Evolutionary conservation across 345 rosid species (phyloP).

Genomic region (Brassica nigra): DNA sequence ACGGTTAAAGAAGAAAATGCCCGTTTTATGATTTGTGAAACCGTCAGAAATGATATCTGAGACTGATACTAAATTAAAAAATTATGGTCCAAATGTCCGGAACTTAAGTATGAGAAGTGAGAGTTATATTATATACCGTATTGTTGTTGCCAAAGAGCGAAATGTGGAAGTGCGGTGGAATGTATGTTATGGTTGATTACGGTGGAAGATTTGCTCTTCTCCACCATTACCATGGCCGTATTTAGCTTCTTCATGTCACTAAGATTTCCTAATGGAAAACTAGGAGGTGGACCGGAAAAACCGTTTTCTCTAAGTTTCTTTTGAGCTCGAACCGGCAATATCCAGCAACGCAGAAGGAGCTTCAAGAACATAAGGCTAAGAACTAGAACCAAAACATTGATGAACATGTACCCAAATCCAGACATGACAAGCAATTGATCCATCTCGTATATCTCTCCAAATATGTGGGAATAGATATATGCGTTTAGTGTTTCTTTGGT

Average conservation of each 20-base stretch:
- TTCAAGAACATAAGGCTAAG: constrained; percentile 43
- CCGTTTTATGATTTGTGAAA: background rate
- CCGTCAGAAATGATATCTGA: background rate
- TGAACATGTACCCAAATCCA: constrained; percentile 26
- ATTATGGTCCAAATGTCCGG: background rate
- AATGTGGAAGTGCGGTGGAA: constrained; percentile 75
- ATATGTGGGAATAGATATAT: constrained; percentile 11
- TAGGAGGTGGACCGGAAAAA: constrained; percentile 74
- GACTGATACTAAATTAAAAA: background rate
- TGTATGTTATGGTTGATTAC: constrained; percentile 76
- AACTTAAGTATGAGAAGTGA: background rate
- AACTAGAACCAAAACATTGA: constrained; percentile 20
- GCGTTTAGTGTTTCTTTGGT: constrained; percentile 13
- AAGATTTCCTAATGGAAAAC: constrained; percentile 80
- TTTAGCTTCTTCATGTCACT: constrained; percentile 58
- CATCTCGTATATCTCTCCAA: constrained; percentile 20
- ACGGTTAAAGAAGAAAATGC: background rate
- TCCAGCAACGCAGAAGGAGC: constrained; percentile 61
- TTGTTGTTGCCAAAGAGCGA: constrained; percentile 72
- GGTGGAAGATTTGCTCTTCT: constrained; percentile 34
- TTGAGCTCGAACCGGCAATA: constrained; percentile 54
- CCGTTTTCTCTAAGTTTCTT: constrained; percentile 64
- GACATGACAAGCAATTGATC: constrained; percentile 16
- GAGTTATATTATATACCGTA: constrained; percentile 47
- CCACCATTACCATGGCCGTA: constrained; percentile 3